These are phyloP conservation scores for Neoscytalidium dimidiatum DNA, from an alignment of 2,329 filamentous ascomycete species.

Conservation along the genomic window DNA sequence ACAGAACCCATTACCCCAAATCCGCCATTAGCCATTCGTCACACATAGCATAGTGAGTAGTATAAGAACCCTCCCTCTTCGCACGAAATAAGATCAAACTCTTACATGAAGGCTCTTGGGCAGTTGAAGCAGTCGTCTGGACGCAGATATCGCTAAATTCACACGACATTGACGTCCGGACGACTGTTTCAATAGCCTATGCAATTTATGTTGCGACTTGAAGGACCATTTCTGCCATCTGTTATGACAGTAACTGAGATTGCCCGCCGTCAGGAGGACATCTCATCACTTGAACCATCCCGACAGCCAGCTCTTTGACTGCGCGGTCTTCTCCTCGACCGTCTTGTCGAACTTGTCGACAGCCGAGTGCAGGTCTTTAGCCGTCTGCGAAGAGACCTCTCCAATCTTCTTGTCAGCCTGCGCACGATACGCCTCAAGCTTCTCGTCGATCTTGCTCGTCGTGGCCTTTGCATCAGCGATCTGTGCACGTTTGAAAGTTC, in stretches of 20 bases:
- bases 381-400: slow-evolving; percentile 65
- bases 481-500: slow-evolving; percentile 27
- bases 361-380: slow-evolving; percentile 51
- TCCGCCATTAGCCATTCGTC: slow-evolving; percentile 8
- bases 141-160: too few relatives aligned
- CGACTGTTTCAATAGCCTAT: too few relatives aligned
- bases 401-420: slow-evolving; percentile 64
- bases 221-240: too few relatives aligned
- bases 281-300: slow-evolving; percentile 76
- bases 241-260: too few relatives aligned
- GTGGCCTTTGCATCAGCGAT: slow-evolving; percentile 45
- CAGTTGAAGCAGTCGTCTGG: too few relatives aligned
- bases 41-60: neutral
- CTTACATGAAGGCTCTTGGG: too few relatives aligned
- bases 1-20: neutral
- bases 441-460: slow-evolving; percentile 64
- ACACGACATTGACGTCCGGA: too few relatives aligned
- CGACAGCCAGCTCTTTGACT: slow-evolving; percentile 82
- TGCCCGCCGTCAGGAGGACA: too few relatives aligned
- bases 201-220: too few relatives aligned
- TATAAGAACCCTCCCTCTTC: too few relatives aligned
- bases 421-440: slow-evolving; percentile 53
- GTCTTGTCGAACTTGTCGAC: slow-evolving; percentile 81
- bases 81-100: too few relatives aligned
- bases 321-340: slow-evolving; percentile 73